A percentile compares a stretch with the other conserved stretches of the same genome.
Conservation (phyloP, 306 rosid genomes). For the Biancaea sappan region DNA sequence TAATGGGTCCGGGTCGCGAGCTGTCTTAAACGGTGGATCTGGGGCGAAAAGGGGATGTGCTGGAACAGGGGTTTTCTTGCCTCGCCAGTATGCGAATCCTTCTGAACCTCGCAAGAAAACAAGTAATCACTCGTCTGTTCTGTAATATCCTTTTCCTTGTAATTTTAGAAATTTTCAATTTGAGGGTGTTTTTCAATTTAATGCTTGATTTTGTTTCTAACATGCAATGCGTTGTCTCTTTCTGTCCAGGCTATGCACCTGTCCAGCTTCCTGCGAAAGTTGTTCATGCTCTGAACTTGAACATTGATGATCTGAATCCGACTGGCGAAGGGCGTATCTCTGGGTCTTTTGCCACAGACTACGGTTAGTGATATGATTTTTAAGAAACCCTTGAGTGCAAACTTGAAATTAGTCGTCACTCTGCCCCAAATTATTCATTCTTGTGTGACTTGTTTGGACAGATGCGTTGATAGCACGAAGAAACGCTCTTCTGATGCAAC, state of each 20-base stretch:
- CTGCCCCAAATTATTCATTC: too few species aligned
- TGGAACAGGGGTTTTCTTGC: conserved; percentile 91
- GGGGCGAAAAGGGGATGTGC: conserved; percentile 47
- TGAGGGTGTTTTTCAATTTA: not conserved
- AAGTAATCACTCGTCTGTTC: conserved; percentile 29
- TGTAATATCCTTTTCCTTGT: not conserved
- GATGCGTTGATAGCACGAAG: conserved; percentile 56
- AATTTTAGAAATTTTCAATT: not conserved
- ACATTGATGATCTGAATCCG: conserved; percentile 40
- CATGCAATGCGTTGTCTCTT: not conserved
- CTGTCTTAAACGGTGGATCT: conserved; percentile 39
- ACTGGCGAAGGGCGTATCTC: conserved; percentile 36
- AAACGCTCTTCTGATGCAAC: conserved; percentile 53
- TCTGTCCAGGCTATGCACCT: conserved; percentile 47
- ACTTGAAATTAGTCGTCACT: too few species aligned
- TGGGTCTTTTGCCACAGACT: conserved; percentile 34
- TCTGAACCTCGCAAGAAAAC: conserved; percentile 55
- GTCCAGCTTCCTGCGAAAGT: conserved; percentile 52
- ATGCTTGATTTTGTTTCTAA: not conserved
- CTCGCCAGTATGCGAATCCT: conserved; percentile 61
- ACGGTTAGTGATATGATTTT: conserved; percentile 40
- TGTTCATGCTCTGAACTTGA: conserved; percentile 55
- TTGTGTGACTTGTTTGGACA: conserved; percentile 12
- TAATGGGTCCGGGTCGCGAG: conserved; percentile 33
- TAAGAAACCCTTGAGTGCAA: not conserved